Evolutionary conservation across 164 flowering plant species (phyloP).

Genomic region (Kingdonia uniflora): DNA sequence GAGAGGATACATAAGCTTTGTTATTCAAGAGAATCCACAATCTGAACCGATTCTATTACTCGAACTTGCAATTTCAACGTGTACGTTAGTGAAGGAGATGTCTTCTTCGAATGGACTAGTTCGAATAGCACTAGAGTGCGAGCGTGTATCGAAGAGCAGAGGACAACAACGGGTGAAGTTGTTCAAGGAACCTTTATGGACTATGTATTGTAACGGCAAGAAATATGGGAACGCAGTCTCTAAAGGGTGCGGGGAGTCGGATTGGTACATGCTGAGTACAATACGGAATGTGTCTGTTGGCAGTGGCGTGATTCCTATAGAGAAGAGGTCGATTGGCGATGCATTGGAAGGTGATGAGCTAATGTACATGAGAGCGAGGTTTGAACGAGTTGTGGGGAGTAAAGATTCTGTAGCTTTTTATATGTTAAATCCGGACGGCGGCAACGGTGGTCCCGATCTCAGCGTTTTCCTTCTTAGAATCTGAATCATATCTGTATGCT

Average conservation of each 20-base stretch:
- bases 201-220: conserved; percentile 20
- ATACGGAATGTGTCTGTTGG: conserved; percentile 70
- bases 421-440: conserved; percentile 82
- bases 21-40: conserved; percentile 10
- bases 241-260: conserved; percentile 14
- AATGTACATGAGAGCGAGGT: conserved; percentile 55
- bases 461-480: conserved; percentile 64
- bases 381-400: conserved; percentile 71
- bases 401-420: conserved; percentile 82
- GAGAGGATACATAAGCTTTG: conserved; percentile 12
- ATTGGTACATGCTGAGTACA: conserved; percentile 41
- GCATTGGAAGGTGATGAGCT: conserved; percentile 3
- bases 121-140: conserved; percentile 12
- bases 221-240: conserved; percentile 15
- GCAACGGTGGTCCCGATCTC: conserved; percentile 69
- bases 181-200: conserved; percentile 15
- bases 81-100: conserved; percentile 13
- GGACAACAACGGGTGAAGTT: conserved; percentile 3
- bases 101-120: conserved; percentile 6
- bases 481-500: too few relatives aligned
- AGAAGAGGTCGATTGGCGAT: neutral
- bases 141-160: neutral
- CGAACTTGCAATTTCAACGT: conserved; percentile 8
- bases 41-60: conserved; percentile 12
- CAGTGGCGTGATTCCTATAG: conserved; percentile 77